phyloP scores from a whole-genome alignment of 225 moss, liverwort and hornwort genomes.

The Climacium dendroides region DNA sequence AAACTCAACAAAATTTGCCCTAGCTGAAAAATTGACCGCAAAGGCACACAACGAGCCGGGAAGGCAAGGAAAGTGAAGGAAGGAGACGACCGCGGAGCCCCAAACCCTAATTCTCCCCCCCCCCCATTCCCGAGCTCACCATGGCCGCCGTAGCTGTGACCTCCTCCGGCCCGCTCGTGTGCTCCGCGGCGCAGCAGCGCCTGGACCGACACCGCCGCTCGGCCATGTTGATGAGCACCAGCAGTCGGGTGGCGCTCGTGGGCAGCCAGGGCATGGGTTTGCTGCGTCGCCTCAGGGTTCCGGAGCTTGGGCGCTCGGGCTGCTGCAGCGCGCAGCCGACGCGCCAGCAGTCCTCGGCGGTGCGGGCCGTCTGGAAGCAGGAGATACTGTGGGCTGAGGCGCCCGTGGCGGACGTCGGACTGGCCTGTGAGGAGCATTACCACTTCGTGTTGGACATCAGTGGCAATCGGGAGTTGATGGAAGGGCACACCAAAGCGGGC shows the following conservation, averaged over 20 bases:
- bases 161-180: background rate
- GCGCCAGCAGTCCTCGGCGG: background rate
- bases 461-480: conserved; percentile 71
- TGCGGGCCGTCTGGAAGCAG: conserved; percentile 75
- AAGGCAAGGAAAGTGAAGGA: background rate
- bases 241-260: conserved; percentile 8
- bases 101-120: background rate
- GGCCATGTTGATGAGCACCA: conserved; percentile 9
- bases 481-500: conserved; percentile 71
- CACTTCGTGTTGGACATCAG: conserved; percentile 75
- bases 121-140: background rate
- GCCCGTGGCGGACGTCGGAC: conserved; percentile 57
- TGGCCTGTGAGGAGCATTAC: conserved; percentile 65
- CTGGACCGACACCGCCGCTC: background rate
- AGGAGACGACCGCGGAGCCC: background rate
- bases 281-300: conserved; percentile 2
- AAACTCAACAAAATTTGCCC: background rate
- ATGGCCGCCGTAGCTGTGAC: background rate
- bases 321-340: background rate
- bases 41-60: background rate
- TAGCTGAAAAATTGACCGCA: background rate
- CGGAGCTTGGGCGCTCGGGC: background rate
- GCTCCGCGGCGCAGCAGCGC: conserved; percentile 2
- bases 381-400: conserved; percentile 74
- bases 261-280: conserved; percentile 3